Conservation (phyloP, 83 land plant genomes). For the Thuja plicata region DNA sequence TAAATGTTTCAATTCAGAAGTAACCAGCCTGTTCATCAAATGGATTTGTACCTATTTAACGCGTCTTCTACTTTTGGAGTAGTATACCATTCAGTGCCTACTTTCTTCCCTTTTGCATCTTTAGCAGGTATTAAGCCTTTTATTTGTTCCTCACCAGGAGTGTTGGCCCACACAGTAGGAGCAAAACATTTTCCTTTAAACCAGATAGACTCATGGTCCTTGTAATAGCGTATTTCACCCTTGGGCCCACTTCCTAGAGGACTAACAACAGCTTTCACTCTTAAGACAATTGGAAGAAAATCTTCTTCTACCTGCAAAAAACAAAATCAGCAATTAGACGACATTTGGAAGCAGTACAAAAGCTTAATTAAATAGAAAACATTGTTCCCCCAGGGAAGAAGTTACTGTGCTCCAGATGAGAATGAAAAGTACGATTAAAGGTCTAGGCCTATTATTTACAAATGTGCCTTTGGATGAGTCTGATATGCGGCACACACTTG, state of each 20-base stretch:
- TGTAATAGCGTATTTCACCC: slow-evolving; percentile 74
- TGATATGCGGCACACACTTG: neutral
- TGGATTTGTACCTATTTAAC: slow-evolving; percentile 40
- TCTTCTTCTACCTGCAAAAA: slow-evolving; percentile 57
- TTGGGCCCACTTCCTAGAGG: slow-evolving; percentile 62
- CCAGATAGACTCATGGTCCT: slow-evolving; percentile 90
- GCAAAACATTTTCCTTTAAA: slow-evolving; percentile 81
- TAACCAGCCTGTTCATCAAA: neutral
- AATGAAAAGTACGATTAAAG: neutral
- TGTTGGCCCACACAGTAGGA: slow-evolving; percentile 76
- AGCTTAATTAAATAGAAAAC: neutral
- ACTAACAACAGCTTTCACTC: slow-evolving; percentile 59
- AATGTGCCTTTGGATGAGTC: neutral
- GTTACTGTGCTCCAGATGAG: neutral
- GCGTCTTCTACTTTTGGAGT: slow-evolving; percentile 75
- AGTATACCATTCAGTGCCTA: slow-evolving; percentile 91
- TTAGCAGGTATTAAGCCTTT: slow-evolving; percentile 65
- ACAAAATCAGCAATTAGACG: neutral
- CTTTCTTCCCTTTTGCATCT: slow-evolving; percentile 88
- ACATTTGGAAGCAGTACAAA: neutral
- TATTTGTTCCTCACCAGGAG: slow-evolving; percentile 88
- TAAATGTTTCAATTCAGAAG: neutral
- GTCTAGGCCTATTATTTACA: neutral
- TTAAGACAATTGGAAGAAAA: slow-evolving; percentile 73
- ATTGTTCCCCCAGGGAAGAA: neutral